Evolutionary conservation across 2,329 filamentous ascomycete genomes (phyloP).

Genomic region (Ophiostoma triangulosporum): DNA sequence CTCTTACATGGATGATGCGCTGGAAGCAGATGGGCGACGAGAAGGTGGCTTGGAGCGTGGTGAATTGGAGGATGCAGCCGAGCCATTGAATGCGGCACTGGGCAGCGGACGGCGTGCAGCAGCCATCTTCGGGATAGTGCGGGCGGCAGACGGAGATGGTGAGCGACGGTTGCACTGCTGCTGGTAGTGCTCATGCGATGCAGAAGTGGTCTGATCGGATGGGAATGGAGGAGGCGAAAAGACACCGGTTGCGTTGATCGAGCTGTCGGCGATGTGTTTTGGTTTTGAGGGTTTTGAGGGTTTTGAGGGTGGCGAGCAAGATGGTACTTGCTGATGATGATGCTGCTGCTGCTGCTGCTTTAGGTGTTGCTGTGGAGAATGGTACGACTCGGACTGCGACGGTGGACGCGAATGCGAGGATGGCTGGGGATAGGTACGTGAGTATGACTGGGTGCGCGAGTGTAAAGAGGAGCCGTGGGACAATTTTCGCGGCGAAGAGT

Average conservation of each 20-base stretch:
- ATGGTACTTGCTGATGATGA: not conserved
- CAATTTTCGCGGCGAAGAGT: not conserved
- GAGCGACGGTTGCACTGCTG: not conserved
- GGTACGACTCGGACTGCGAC: not conserved
- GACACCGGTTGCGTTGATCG: slow-evolving; percentile 2
- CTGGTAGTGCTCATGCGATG: not conserved
- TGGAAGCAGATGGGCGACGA: not conserved
- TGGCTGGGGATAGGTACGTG: not conserved
- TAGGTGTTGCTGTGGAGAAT: not conserved
- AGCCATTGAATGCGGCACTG: not conserved
- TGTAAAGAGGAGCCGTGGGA: not conserved
- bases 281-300: not conserved
- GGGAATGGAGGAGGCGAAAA: not conserved
- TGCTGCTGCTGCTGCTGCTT: not conserved
- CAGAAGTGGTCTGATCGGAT: not conserved
- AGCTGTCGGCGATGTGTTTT: not conserved
- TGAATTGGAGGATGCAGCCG: not conserved
- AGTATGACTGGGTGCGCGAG: not conserved
- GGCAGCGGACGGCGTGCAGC: not conserved
- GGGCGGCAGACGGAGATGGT: not conserved
- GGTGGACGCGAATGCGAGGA: not conserved
- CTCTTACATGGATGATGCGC: not conserved
- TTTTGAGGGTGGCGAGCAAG: not conserved
- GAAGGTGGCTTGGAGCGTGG: not conserved
- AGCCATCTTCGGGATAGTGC: not conserved